Base-by-base conservation (phyloP, 805 yeast genomes). In the Debaryomyces tyrocola region DNA sequence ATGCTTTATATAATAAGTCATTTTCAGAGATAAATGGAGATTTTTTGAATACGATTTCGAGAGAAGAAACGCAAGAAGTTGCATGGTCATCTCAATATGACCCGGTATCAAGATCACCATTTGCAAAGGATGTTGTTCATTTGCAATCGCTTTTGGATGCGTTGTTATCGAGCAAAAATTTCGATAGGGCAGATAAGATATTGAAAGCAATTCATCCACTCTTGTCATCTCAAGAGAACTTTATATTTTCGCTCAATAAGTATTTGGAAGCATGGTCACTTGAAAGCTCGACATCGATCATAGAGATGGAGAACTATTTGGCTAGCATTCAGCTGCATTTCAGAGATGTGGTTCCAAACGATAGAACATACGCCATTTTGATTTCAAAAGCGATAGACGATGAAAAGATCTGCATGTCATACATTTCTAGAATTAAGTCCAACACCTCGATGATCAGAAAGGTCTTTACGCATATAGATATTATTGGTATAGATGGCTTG, bases 91-190 rank as follows among this genome's bases (percentile, higher is more conserved):
- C 76, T 0, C 62, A 58, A 37, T 66, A 69, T 50, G 78, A 73
- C 46, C 65, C 70, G 0, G 77, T 70, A 10, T 54, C 69, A 21
- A 55, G 78, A 41, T 65, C 73, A 4, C 75, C 75, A 0, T 70
- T 62, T 60, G 75, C 85, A 5, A 79, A 77, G 58, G 85, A 82
- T 51, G 77, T 80, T n/a, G 70, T 75, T 44, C 85, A 85, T 55
- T 71, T 85, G 15, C 90, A 91, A 83, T 79, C 91, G 2, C 66
- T 90, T 31, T 72, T 89, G 35, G 96, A 90, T 55, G 92, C 94
- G 0, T 84, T 91, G 53, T 59, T 90, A 28, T 79, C 82, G 37
- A 78, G 86, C 29, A 76, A 77, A 44, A 85, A 87, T 58, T 79
- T 76, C 54, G 78, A 75, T 18, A 74, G 96, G 57, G 96, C 96